Conservation (phyloP, 2,329 filamentous ascomycete genomes). For the Scleromitrula shiraiana region DNA sequence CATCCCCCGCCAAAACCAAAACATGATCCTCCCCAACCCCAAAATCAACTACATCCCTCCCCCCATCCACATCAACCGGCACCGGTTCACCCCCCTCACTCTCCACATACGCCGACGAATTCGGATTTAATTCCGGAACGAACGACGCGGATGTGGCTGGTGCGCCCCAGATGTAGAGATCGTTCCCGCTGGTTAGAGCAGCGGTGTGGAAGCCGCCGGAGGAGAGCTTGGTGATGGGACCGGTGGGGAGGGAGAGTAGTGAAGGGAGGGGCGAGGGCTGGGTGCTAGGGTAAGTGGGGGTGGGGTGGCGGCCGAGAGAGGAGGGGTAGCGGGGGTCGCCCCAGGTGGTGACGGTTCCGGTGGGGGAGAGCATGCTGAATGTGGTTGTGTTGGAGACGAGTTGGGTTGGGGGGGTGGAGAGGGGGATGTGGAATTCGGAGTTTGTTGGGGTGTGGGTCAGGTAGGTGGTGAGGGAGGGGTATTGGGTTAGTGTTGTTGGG, state of each 20-base stretch:
- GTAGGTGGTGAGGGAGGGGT: constrained; percentile 14
- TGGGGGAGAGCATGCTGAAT: constrained; percentile 32
- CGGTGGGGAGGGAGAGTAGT: constrained; percentile 43
- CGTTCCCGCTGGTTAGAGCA: constrained; percentile 48
- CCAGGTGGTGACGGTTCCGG: constrained; percentile 35
- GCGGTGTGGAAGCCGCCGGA: constrained; percentile 48
- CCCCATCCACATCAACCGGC: constrained; percentile 32
- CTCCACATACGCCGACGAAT: not conserved
- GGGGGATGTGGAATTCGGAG: too few species aligned
- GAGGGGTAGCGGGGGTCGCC: constrained; percentile 52
- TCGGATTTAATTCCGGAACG: constrained; percentile 11
- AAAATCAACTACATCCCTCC: constrained; percentile 47
- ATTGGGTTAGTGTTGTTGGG: constrained; percentile 11
- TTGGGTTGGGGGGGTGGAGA: constrained; percentile 10
- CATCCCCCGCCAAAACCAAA: constrained; percentile 43
- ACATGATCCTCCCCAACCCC: constrained; percentile 51
- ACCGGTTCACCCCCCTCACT: constrained; percentile 12
- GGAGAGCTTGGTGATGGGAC: constrained; percentile 43
- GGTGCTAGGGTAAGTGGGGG: constrained; percentile 36
- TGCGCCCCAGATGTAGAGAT: constrained; percentile 57
- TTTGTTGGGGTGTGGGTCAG: not conserved
- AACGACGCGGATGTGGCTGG: constrained; percentile 14
- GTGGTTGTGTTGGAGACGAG: constrained; percentile 31
- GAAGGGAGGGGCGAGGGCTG: constrained; percentile 40
- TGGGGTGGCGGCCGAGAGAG: constrained; percentile 46